Evolutionary conservation across 2,329 filamentous ascomycete genomes (phyloP).

Genomic region (Aureobasidium sp.): DNA sequence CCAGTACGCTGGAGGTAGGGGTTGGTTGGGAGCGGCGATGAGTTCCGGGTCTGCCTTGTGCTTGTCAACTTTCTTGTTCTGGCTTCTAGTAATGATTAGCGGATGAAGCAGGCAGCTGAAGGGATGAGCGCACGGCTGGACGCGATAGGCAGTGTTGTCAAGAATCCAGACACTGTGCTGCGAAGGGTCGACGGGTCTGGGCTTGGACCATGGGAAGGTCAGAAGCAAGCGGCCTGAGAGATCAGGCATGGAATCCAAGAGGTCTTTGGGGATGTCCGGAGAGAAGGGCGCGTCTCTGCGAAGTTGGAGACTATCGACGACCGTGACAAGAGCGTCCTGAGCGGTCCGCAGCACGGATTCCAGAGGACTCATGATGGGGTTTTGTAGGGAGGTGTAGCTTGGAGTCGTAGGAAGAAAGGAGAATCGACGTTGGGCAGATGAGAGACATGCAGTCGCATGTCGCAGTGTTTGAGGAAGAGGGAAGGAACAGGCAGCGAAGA

Average conservation of each 20-base stretch:
- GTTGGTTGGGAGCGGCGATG: not conserved
- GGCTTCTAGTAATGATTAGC: not conserved
- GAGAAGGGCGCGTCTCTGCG: constrained; percentile 22
- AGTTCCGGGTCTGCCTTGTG: not conserved
- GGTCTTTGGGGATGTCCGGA: constrained; percentile 25
- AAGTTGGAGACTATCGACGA: constrained; percentile 7
- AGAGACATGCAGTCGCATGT: not conserved
- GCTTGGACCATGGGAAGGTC: constrained; percentile 8
- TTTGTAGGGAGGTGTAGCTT: not conserved
- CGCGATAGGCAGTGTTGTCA: constrained; percentile 75
- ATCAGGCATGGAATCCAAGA: constrained; percentile 25
- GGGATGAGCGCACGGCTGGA: not conserved
- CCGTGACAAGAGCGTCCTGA: not conserved
- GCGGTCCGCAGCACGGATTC: not conserved
- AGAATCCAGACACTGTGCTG: constrained; percentile 76
- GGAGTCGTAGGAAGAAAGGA: not conserved
- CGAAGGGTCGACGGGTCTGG: constrained; percentile 44
- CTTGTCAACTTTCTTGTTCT: not conserved
- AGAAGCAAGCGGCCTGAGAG: constrained; percentile 13
- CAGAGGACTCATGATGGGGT: not conserved
- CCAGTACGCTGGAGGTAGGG: constrained; percentile 42
- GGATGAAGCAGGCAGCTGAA: not conserved
- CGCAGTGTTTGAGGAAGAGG: not conserved
- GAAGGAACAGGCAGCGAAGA: not conserved
- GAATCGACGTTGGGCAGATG: not conserved